Conservation (phyloP, 208 protist species). For the Herpetomonas samuelpessoai region DNA sequence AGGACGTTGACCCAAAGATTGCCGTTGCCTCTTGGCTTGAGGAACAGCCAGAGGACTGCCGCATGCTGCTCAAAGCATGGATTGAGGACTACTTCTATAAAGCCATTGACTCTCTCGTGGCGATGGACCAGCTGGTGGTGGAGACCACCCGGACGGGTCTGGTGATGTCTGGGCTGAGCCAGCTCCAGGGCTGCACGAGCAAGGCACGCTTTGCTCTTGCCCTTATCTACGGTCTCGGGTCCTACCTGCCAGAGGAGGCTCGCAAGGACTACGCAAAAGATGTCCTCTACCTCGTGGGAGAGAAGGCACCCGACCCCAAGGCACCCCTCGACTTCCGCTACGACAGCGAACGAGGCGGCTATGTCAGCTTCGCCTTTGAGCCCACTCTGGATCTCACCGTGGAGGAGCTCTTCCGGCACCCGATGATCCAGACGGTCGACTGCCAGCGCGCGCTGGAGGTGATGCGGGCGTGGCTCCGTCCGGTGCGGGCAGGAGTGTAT, state of each 20-base stretch:
- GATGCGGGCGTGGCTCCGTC: constrained; percentile 92
- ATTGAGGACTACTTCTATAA: constrained; percentile 94
- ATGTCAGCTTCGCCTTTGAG: constrained; percentile 79
- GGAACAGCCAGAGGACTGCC: constrained; percentile 76
- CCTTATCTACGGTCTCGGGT: constrained; percentile 94
- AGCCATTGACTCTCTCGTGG: constrained; percentile 86
- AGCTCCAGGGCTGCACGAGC: constrained; percentile 75
- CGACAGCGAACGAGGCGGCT: constrained; percentile 56
- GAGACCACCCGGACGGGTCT: constrained; percentile 92
- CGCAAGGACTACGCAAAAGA: constrained; percentile 90
- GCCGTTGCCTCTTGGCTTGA: constrained; percentile 92
- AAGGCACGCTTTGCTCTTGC: constrained; percentile 91
- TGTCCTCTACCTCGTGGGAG: constrained; percentile 84
- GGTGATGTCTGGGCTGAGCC: constrained; percentile 93
- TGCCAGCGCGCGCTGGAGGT: constrained; percentile 91
- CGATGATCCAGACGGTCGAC: constrained; percentile 94
- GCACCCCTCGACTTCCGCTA: constrained; percentile 89
- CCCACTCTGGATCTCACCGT: constrained; percentile 59
- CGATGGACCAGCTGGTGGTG: constrained; percentile 74
- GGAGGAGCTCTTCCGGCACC: constrained; percentile 81
- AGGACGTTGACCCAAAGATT: constrained; percentile 93
- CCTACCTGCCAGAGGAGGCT: constrained; percentile 80
- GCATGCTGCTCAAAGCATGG: constrained; percentile 68
- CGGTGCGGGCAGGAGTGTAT: constrained; percentile 64
- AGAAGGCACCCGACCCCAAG: constrained; percentile 79